Base-by-base conservation (phyloP, 2,329 filamentous ascomycete species). In the Aspergillus costaricaensis region DNA sequence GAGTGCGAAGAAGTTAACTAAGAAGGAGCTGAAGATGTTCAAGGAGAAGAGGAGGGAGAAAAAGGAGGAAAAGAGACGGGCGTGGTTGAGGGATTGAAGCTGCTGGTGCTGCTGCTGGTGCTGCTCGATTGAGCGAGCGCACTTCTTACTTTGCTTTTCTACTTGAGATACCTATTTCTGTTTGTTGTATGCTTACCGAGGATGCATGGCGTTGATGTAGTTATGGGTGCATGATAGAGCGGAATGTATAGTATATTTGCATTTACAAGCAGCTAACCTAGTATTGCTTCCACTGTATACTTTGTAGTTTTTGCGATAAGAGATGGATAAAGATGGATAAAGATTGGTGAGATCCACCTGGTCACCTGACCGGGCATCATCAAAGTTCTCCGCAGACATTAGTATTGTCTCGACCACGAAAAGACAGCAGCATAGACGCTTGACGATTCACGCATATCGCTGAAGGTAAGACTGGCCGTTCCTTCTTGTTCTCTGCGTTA, bases 1-100 rank as follows among this genome's bases (percentile, higher is more conserved):
- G 58, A 88, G 90, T 60, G 87, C 88, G 57, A 93, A 95, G 84
- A 92, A 91, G 77, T 83, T 94, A 23, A 89, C 81, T 59, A 96
- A 94, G 82, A 83, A 90, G 62, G 92, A 99, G 79, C 80, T 99
- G 65, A 94, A 96, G 80, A 87, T 89, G 59, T 96, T 94, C 80
- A 95, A 93, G 77, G 90, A 96, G 76, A 96, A 96, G 84, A 84
- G 92, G 64, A 86, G 88, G 63, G 91, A 91, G 48, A 92, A 87
- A 80, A 98, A 98, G 79, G 92, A 97, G 75, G 92, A 97, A 81
- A 98, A 96, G 80, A 85, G 93, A 62, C 83, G 93, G 65, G 94
- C 92, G 9, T 99, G 95, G 92, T 77, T 98, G 70, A 83, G 88
- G 70, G 93, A 96, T 77, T 97, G 79, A 88, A 62, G 32, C 32